Percentiles rank a stretch among this genome's conserved stretches.
phyloP scores from a whole-genome alignment of 148 eudicot species.

The Rhododendron mucronatum region DNA sequence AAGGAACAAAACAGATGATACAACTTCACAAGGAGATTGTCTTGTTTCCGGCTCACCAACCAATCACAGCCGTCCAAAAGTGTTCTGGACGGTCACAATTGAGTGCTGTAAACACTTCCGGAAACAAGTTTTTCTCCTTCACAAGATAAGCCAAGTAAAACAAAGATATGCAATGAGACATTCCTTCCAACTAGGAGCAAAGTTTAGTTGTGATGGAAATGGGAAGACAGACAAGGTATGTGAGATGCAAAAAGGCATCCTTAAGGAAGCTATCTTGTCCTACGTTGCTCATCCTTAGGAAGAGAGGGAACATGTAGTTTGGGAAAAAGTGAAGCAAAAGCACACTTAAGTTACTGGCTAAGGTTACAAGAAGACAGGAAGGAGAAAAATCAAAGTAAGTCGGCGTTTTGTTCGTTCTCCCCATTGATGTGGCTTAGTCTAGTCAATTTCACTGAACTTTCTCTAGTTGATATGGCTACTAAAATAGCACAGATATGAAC shows the following conservation, averaged over 20 bases:
- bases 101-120: too few relatives aligned
- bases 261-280: neutral
- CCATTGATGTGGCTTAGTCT: too few relatives aligned
- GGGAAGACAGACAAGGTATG: neutral
- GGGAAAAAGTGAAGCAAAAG: neutral
- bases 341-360: neutral
- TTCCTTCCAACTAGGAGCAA: neutral
- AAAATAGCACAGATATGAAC: too few relatives aligned
- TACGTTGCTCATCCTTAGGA: neutral
- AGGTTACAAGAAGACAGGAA: neutral
- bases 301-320: neutral
- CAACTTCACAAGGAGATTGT: neutral
- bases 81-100: too few relatives aligned
- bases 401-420: too few relatives aligned
- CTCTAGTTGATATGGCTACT: too few relatives aligned
- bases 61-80: too few relatives aligned
- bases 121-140: neutral
- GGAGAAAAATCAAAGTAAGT: too few relatives aligned
- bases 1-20: neutral
- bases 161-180: neutral
- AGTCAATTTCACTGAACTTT: too few relatives aligned
- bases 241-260: neutral
- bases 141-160: neutral
- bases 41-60: too few relatives aligned
- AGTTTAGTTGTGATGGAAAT: neutral